A percentile compares a stretch with the other conserved stretches of the same genome.
These are phyloP conservation scores for Leccinum truebloodii DNA, from an alignment of 768 basidiomycete genomes.

Conservation along the genomic window DNA sequence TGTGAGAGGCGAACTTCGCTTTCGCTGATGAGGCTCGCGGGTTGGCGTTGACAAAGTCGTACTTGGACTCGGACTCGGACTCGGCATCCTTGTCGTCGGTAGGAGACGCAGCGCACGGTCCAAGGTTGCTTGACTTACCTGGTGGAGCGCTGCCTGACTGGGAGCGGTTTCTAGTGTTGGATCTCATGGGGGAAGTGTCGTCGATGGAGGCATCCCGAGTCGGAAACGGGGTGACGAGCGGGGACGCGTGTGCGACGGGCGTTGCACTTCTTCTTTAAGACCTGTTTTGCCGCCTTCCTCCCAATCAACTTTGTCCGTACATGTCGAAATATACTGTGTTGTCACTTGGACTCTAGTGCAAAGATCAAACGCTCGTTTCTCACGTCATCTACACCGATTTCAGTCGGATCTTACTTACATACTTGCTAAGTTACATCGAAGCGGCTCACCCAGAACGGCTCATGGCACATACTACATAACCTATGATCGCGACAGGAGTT, in stretches of 20 bases:
- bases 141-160: slow-evolving; percentile 50
- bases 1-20: slow-evolving; percentile 60
- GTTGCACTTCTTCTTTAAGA: slow-evolving; percentile 18
- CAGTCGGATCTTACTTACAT: no score
- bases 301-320: slow-evolving; percentile 4
- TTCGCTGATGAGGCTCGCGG: slow-evolving; percentile 59
- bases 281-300: not conserved
- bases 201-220: slow-evolving; percentile 34
- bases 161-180: slow-evolving; percentile 63
- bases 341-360: not conserved
- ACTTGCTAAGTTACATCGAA: no score
- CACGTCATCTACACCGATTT: no score
- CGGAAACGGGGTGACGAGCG: slow-evolving; percentile 36
- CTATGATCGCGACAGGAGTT: no score
- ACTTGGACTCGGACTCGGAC: no score
- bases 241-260: slow-evolving; percentile 30
- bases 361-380: no score
- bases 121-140: slow-evolving; percentile 60
- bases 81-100: not conserved
- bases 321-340: not conserved
- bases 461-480: no score
- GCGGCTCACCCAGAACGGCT: no score
- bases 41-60: slow-evolving; percentile 8
- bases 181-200: slow-evolving; percentile 56
- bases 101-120: slow-evolving; percentile 15